Evolutionary conservation across 768 basidiomycete genomes (phyloP).

Genomic region (Termitomyces sp.): DNA sequence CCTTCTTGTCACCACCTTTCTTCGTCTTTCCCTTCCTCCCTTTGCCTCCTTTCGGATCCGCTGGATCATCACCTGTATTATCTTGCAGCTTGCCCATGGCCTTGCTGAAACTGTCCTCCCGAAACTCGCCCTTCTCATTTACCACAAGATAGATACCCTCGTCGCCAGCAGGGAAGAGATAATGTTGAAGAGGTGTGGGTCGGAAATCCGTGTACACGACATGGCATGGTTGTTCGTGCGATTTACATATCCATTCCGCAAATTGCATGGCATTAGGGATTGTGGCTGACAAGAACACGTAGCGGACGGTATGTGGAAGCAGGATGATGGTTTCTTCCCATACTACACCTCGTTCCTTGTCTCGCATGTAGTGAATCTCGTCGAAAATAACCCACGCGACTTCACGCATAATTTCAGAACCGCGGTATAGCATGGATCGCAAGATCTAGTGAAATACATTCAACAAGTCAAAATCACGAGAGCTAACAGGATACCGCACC

Average conservation of each 20-base stretch:
- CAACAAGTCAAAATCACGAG: not conserved
- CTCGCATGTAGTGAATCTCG: slow-evolving; percentile 99
- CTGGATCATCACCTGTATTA: slow-evolving; percentile 83
- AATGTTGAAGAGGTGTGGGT: slow-evolving; percentile 96
- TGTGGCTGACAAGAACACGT: slow-evolving; percentile 98
- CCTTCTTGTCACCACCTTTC: slow-evolving; percentile 93
- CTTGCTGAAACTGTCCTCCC: slow-evolving; percentile 96
- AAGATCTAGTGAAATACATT: slow-evolving; percentile 61
- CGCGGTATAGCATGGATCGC: slow-evolving; percentile 96
- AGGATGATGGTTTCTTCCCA: slow-evolving; percentile 99
- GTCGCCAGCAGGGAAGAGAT: slow-evolving; percentile 93
- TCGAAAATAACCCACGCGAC: slow-evolving; percentile 99
- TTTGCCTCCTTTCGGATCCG: slow-evolving; percentile 78
- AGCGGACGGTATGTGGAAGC: slow-evolving; percentile 91
- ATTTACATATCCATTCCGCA: slow-evolving; percentile 97
- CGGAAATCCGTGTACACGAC: slow-evolving; percentile 99
- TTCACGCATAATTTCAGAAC: slow-evolving; percentile 98
- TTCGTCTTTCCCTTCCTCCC: slow-evolving; percentile 89
- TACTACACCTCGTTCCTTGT: slow-evolving; percentile 97
- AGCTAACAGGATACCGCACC: slow-evolving; percentile 32
- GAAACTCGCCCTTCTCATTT: slow-evolving; percentile 97
- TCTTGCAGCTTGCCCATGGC: slow-evolving; percentile 95
- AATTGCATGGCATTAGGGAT: slow-evolving; percentile 99
- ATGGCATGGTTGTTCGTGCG: slow-evolving; percentile 96
- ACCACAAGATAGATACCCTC: slow-evolving; percentile 98